Percentiles rank a stretch among this genome's conserved stretches.
Conservation (phyloP, 768 basidiomycete genomes). For the Clavaria fumosa region DNA sequence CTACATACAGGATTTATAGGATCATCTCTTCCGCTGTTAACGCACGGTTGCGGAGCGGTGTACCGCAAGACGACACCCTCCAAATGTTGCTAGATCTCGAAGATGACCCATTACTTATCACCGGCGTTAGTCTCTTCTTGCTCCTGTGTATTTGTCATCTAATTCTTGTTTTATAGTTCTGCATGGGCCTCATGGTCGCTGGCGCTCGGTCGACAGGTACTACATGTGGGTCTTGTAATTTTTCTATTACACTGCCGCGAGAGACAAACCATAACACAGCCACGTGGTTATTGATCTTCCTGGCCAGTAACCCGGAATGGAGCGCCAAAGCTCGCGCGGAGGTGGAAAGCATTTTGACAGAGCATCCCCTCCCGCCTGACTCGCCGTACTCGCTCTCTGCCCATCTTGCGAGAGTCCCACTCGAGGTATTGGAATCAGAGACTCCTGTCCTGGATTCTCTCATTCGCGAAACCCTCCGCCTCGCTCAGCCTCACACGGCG, state of each 20-base stretch:
- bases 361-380: constrained; percentile 15
- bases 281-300: constrained; percentile 23
- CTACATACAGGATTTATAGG: constrained; percentile 18
- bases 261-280: constrained; percentile 11
- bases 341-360: constrained; percentile 17
- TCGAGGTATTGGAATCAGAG: constrained; percentile 25
- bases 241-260: neutral
- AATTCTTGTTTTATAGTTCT: too few relatives aligned
- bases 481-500: constrained; percentile 16
- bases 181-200: constrained; percentile 22
- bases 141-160: too few relatives aligned
- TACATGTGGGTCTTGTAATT: constrained; percentile 15
- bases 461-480: constrained; percentile 25
- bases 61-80: constrained; percentile 8
- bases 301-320: constrained; percentile 22
- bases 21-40: constrained; percentile 16
- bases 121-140: neutral
- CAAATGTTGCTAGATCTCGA: neutral
- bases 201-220: constrained; percentile 23
- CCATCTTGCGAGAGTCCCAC: constrained; percentile 21
- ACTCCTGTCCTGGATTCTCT: constrained; percentile 23
- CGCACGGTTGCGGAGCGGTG: constrained; percentile 16
- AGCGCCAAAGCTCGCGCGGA: constrained; percentile 18
- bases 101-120: neutral
- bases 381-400: constrained; percentile 19